phyloP scores from a whole-genome alignment of 2,329 filamentous ascomycete genomes.

The Bipolaris sorokiniana region DNA sequence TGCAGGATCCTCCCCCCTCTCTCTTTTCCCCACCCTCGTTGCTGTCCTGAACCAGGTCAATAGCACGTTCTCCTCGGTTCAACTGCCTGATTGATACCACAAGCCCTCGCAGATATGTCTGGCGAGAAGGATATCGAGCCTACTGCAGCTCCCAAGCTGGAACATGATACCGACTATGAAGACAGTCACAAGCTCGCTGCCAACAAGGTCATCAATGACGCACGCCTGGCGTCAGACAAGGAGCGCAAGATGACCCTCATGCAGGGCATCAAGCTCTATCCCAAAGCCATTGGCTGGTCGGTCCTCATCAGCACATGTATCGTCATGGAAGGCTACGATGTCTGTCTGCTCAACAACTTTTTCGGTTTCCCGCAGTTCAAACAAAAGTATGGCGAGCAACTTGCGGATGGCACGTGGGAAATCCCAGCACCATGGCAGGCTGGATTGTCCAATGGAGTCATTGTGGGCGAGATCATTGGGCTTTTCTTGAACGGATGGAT shows the following conservation, averaged over 20 bases:
- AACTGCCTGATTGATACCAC: background rate
- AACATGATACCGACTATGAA: constrained; percentile 26
- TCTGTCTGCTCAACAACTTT: constrained; percentile 82
- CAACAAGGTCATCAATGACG: constrained; percentile 49
- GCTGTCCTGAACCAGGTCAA: constrained; percentile 1
- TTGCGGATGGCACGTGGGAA: constrained; percentile 50
- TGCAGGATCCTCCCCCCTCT: background rate
- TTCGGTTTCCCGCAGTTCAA: constrained; percentile 61
- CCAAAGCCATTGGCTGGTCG: constrained; percentile 84
- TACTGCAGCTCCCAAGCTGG: constrained; percentile 10
- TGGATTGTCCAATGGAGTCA: constrained; percentile 55
- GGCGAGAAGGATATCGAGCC: constrained; percentile 36
- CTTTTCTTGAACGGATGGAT: constrained; percentile 56
- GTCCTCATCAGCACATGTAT: constrained; percentile 89
- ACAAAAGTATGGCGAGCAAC: constrained; percentile 52
- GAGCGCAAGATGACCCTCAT: constrained; percentile 63
- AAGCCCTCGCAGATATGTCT: constrained; percentile 8
- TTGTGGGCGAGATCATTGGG: constrained; percentile 56
- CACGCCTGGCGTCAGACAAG: constrained; percentile 55
- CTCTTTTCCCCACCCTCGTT: constrained; percentile 1
- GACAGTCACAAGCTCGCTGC: constrained; percentile 33
- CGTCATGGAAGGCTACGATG: constrained; percentile 89
- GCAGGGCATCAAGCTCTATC: constrained; percentile 81
- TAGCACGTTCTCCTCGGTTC: constrained; percentile 9
- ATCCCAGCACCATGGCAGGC: constrained; percentile 56